Evolutionary conservation across 768 basidiomycete species (phyloP), one percentile per base, ranked within the genome.

Genomic region (Amanita rimosa): DNA sequence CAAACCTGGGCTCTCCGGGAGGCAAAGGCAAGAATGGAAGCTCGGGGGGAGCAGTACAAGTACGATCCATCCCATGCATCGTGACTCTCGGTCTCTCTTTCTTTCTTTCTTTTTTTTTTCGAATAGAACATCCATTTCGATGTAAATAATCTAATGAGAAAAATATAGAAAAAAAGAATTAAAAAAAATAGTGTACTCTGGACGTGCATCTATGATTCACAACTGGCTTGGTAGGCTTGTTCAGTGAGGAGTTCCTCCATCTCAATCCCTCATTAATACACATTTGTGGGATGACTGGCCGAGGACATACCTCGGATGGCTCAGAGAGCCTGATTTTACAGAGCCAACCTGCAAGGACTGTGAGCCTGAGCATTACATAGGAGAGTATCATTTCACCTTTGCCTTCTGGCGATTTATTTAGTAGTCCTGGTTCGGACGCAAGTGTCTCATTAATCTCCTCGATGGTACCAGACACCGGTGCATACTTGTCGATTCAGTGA

Each of bases 1-100:
- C 85, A 91, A 67, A 79, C 83, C 1, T 96, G 93, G 92, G 93
- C 93, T 27, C 66, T 93, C 61, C 74, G 82, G 54, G 92, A 96
- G 64, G 92, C 92, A 8, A 90, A 92, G 65, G 72, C 71, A 49
- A 73, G 92, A 54, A 89, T 96, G 87, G 89, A 92, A 58, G 90
- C 84, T 10, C 79, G 91, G n/a, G 91, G 88, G 44, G 93, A 94
- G 69, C 79, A 83, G 60, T 83, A 85, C 63, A 79, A 85, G 71
- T 91, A 93, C 60, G 79, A 84, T 59, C 74, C 85, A 22, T 33
- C 48, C 13, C 27, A 22, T 35, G 70, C 75, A 49, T 61, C 64
- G 38, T 52, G 65, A 52, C 55, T 58, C n/a, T n/a, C n/a, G n/a
- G n/a, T n/a, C n/a, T n/a, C n/a, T n/a, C n/a, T n/a, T n/a, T n/a